Percentiles rank a stretch among this genome's conserved stretches.
phyloP scores from a whole-genome alignment of 192 early-diverging fungal genomes.

The Geranomyces variabilis region DNA sequence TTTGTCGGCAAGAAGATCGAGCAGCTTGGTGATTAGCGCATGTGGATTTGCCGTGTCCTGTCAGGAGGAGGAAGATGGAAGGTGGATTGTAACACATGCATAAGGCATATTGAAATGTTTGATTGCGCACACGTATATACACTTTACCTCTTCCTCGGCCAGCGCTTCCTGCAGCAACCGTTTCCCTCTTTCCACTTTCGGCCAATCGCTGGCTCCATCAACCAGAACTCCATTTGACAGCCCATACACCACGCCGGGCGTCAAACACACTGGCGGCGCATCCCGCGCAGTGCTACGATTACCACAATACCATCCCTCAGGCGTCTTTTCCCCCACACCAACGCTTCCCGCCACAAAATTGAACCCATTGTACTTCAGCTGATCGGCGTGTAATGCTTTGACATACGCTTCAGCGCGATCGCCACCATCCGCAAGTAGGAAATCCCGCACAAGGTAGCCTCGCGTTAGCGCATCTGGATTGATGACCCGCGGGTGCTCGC shows the following conservation, averaged over 20 bases:
- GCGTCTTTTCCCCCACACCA: not conserved
- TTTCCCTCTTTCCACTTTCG: slow-evolving; percentile 35
- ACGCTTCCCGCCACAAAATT: slow-evolving; percentile 47
- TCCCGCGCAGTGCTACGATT: slow-evolving; percentile 26
- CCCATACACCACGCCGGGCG: slow-evolving; percentile 32
- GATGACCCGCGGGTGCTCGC: slow-evolving; percentile 27
- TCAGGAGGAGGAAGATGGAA: too few relatives aligned
- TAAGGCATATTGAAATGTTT: too few relatives aligned
- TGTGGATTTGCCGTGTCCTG: not conserved
- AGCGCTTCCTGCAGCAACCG: slow-evolving; percentile 16
- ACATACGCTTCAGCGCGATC: slow-evolving; percentile 16
- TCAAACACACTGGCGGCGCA: not conserved
- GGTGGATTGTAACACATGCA: too few relatives aligned
- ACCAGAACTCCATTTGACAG: slow-evolving; percentile 41
- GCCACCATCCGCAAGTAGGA: slow-evolving; percentile 23
- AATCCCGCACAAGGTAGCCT: slow-evolving; percentile 43
- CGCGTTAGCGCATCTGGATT: slow-evolving; percentile 33
- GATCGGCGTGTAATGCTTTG: not conserved
- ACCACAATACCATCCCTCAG: slow-evolving; percentile 35
- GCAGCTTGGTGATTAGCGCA: slow-evolving; percentile 8
- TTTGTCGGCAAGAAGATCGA: slow-evolving; percentile 20
- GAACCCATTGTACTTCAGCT: slow-evolving; percentile 47
- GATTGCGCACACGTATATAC: too few relatives aligned
- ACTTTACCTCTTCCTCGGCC: not conserved
- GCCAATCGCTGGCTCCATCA: slow-evolving; percentile 31